These are phyloP conservation scores for Spathaspora sp. DNA, from an alignment of 1,139 yeast species.

Conservation along the genomic window DNA sequence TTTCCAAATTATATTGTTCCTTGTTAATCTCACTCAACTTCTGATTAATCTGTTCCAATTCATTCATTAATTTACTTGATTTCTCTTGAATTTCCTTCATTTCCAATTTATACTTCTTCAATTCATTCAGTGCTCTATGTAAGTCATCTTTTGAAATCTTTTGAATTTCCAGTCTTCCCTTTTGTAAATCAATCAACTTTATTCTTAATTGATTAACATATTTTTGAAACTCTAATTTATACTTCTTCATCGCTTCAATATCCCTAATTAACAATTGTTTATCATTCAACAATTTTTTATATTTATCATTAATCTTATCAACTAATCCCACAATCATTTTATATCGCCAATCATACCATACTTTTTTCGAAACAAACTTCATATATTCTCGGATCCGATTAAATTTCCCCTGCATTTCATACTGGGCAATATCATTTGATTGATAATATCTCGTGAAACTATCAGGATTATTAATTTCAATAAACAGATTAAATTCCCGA, in stretches of 20 bases:
- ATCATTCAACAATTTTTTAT: slow-evolving; percentile 23
- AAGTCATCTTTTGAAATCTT: background rate
- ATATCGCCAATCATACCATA: slow-evolving; percentile 62
- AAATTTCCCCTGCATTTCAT: slow-evolving; percentile 41
- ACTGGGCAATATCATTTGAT: slow-evolving; percentile 35
- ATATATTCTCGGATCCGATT: slow-evolving; percentile 49
- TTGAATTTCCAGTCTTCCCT: background rate
- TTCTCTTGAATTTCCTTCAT: background rate
- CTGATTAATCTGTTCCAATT: background rate
- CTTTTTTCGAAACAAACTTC: slow-evolving; percentile 48
- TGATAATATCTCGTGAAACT: slow-evolving; percentile 48
- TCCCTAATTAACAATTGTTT: slow-evolving; percentile 21
- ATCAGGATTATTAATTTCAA: slow-evolving; percentile 47
- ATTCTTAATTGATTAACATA: background rate
- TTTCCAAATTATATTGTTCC: slow-evolving; percentile 15
- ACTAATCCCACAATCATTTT: slow-evolving; percentile 40
- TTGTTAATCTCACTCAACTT: background rate
- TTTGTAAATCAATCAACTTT: background rate
- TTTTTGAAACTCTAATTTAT: slow-evolving; percentile 25
- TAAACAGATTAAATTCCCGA: slow-evolving; percentile 42
- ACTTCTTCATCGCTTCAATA: slow-evolving; percentile 18
- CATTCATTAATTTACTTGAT: background rate
- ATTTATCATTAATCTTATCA: slow-evolving; percentile 30
- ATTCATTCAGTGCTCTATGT: slow-evolving; percentile 12
- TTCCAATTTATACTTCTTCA: background rate